Conservation (phyloP, 2,329 filamentous ascomycete species). For the Biscogniauxia marginata region DNA sequence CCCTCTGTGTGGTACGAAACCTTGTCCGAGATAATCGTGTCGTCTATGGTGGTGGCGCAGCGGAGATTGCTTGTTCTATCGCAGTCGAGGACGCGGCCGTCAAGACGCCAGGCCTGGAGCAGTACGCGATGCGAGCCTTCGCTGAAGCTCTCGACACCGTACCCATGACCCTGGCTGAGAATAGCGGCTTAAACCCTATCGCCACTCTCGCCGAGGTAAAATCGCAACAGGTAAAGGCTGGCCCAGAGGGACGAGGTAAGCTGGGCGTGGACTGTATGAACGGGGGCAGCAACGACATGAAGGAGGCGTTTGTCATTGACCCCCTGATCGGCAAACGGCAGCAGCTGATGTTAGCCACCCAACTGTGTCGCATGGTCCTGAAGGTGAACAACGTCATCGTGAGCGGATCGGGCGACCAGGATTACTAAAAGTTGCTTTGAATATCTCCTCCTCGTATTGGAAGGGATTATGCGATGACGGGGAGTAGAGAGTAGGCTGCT, state of each 20-base stretch:
- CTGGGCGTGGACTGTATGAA: conserved; percentile 98
- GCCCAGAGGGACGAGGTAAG: conserved; percentile 49
- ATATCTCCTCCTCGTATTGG: not conserved
- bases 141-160: conserved; percentile 90
- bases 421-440: conserved; percentile 60
- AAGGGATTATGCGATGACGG: no score
- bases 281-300: conserved; percentile 94
- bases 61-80: conserved; percentile 94
- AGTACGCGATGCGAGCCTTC: conserved; percentile 98
- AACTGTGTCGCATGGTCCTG: conserved; percentile 96
- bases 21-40: conserved; percentile 94
- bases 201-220: conserved; percentile 94
- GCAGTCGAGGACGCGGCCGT: conserved; percentile 94
- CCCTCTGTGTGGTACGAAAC: conserved; percentile 95
- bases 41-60: conserved; percentile 94
- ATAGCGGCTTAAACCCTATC: conserved; percentile 93
- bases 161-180: conserved; percentile 95
- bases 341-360: conserved; percentile 92
- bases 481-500: no score
- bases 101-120: conserved; percentile 94
- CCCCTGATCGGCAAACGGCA: conserved; percentile 97
- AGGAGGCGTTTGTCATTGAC: conserved; percentile 95
- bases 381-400: conserved; percentile 98
- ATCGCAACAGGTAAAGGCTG: conserved; percentile 87
- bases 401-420: conserved; percentile 80